Conservation (phyloP, 2,329 filamentous ascomycete genomes). For the Colletotrichum cordylinicola region DNA sequence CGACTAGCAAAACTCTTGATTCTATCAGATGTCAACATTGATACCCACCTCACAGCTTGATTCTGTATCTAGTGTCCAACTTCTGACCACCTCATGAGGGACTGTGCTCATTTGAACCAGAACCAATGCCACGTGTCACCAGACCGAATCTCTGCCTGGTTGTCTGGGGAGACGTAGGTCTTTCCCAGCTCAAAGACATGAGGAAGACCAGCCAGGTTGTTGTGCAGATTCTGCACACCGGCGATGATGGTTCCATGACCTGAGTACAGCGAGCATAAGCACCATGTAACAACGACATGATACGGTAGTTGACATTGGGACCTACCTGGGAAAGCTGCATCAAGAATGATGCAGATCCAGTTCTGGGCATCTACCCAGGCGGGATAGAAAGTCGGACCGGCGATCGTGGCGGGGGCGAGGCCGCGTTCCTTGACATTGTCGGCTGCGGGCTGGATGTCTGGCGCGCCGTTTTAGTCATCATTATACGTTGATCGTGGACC, state of each 20-base stretch:
- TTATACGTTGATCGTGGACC: accelerated
- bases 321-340: neutral
- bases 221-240: neutral
- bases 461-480: accelerated
- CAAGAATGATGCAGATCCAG: neutral
- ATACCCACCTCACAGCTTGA: neutral
- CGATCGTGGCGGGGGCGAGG: neutral
- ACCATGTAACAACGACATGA: accelerated
- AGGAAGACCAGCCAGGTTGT: neutral
- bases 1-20: neutral
- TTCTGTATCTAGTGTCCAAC: neutral
- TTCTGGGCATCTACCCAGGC: neutral
- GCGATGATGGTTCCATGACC: neutral
- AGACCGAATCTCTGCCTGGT: neutral
- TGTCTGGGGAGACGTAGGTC: neutral
- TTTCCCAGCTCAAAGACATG: neutral
- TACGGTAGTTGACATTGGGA: neutral
- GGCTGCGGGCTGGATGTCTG: neutral
- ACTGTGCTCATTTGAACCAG: neutral
- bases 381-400: neutral
- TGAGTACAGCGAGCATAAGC: neutral
- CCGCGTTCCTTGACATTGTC: neutral
- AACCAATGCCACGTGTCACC: neutral
- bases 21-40: neutral
- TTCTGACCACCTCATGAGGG: accelerated